Evolutionary conservation across 768 basidiomycete genomes (phyloP), one percentile per base, ranked within the genome.

Genomic region (Pulveroboletus sp.): DNA sequence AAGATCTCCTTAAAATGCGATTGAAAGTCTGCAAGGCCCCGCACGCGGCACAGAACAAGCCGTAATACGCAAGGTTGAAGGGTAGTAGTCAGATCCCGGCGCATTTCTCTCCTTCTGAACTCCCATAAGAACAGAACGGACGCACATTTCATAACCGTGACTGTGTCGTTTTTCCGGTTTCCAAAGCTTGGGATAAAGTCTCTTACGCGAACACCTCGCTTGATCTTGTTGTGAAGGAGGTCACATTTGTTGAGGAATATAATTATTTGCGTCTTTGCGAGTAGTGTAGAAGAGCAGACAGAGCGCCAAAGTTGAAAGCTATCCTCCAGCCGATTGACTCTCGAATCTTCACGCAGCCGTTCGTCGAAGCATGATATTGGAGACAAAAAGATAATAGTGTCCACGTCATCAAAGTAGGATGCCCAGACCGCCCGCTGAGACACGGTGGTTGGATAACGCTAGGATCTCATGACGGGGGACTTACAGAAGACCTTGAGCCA

Each of bases 301-400:
- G 81, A 79, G 47, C 78, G 77, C 88, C 87, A 91, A 6, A 91
- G 76, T 14, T 82, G 75, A 57, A 83, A 78, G 57, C 84, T 86
- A 60, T 90, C 88, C 68, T 89, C 83, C 15, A 91, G 64, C 24
- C 88, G 78, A 64, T 90, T 92, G 38, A 89, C 77, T 0, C 69
- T 69, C 5, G 73, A 73, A 58, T 90, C 79, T 65, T 90, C 89
- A 6, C 81, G 81, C 0, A 92, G 73, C 44, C 75, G 78, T 64
- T 92, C 89, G 58, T 92, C 85, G 62, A 92, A 93, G 47, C 86
- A 85, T 26, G 85, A 89, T 58, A 92, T 83, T 56, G 76, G 73
- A 42, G 65, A 66, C 33, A 92, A 79, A 70, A 91, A 92, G 58
- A 93, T 90, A 64, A 92, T 88, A 1, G 88, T 82, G 67, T 89